Base-by-base conservation (phyloP, 768 basidiomycete genomes). In the Suillus subalutaceus region DNA sequence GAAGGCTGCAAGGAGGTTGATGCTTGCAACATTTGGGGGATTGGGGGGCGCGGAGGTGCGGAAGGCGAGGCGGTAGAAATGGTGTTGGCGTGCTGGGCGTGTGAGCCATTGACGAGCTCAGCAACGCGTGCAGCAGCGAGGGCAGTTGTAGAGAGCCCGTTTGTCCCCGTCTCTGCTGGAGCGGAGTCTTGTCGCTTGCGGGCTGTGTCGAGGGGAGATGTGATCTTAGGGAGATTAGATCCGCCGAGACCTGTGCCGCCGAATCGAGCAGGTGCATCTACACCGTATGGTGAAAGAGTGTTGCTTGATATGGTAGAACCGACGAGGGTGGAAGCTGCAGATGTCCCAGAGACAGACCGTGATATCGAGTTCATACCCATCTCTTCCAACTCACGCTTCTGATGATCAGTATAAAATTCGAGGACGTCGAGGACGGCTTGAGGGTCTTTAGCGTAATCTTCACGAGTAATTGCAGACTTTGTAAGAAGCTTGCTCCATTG, bases 401-500 rank as follows among this genome's bases (percentile, higher is more conserved):
- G 94, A 72, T 94, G 93, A 77, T 97, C 95, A 15, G 96, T 98
- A 78, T 98, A 99, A 81, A 99, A 99, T 74, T 99, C 96, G 67
- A 99, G 89, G 1, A 97, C 97, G 67, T 98, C 97, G 20, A 99
- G 85, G 16, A 99, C 97, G 1, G 97, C 97, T 73, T 99, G 97
- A 0, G 97, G 97, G 73, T 99, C 92, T 75, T 92, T 93, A 6
- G 93, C 95, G 65, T 98, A 97, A 78, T 99, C 97, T 79, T 99
- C 97, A 64, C 94, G 91, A 2, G 97, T 99, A 78, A 99, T 97
- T 41, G 96, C 96, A 4, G 94, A 96, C 74, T 96, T 95, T 6
- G 94, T 98, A 72, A 99, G 85, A n/a, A 99, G 84, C 68, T 96
- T 93, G 73, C 88, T 93, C 97, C 97, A 99, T 82, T 97, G 94